Evolutionary conservation across 192 early-diverging fungal genomes (phyloP), one percentile per base, ranked within the genome.

Genomic region (Backusella circina): DNA sequence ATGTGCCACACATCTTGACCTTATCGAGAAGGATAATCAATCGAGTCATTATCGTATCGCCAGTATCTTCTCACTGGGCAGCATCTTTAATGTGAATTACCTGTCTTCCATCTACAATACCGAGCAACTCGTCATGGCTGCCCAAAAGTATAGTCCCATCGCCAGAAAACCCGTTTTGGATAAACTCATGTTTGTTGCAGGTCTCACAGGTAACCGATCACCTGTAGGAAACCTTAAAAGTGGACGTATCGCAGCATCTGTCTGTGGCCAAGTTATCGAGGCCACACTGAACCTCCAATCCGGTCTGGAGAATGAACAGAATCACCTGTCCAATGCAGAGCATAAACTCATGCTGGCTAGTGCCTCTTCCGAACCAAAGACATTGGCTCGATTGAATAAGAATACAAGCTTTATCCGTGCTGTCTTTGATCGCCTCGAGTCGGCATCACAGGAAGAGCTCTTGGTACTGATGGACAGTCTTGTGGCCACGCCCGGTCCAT

Each of bases 371-470:
- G 88, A 89, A 61, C 85, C 85, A 16, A 86, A 79, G 36, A 76
- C 83, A 23, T 89, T 88, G 51, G 75, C 80, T 6, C 85, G 86
- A 21, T 57, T 89, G 16, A 74, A 79, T 21, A 76, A 75, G 16
- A 67, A 79, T 15, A 86, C 85, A 9, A 88, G 86, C 26, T 88
- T 84, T 78, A 65, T 89, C n/a, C 77, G 85, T 50, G 77, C 74
- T 5, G 68, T 86, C 5, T 89, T 86, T 78, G 88, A 89, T 72
- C 75, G 67, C 35, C 79, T 67, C 65, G 80, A 47, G 15, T 28
- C 33, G 31, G 26, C n/a, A n/a, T n/a, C n/a, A n/a, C n/a, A 65
- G 4, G 18, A 37, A 39, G 78, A 80, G 2, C 68, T 41, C 2
- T 72, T 72, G 26, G 28, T 81, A 44, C 35, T 84, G 10, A 37